phyloP scores from a whole-genome alignment of 305 asterid species.

The Stenogyne calaminthoides region DNA sequence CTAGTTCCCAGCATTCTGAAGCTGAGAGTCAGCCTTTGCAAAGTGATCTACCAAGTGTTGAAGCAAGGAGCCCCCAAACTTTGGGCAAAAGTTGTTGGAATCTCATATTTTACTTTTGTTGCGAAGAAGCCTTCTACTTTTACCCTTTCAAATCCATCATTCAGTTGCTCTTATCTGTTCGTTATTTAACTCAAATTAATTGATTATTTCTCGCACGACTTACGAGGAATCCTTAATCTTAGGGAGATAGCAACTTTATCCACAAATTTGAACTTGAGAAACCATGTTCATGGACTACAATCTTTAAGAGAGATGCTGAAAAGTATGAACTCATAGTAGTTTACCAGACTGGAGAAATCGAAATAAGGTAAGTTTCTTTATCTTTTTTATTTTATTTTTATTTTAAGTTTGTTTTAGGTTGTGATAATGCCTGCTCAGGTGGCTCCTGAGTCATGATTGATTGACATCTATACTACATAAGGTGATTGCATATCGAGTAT shows the following conservation, averaged over 20 bases:
- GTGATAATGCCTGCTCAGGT: slow-evolving; percentile 11
- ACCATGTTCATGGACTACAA: slow-evolving; percentile 80
- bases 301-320: slow-evolving; percentile 56
- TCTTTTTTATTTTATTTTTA: background rate
- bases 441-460: slow-evolving; percentile 14
- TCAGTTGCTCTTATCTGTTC: slow-evolving; percentile 51
- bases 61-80: slow-evolving; percentile 35
- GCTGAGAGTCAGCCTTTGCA: slow-evolving; percentile 40
- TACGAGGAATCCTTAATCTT: slow-evolving; percentile 28
- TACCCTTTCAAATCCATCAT: slow-evolving; percentile 56
- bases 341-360: slow-evolving; percentile 82
- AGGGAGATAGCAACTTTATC: slow-evolving; percentile 58
- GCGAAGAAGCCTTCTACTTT: slow-evolving; percentile 64
- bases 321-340: slow-evolving; percentile 60
- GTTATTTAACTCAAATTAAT: background rate
- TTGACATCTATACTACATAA: slow-evolving; percentile 11
- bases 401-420: slow-evolving; percentile 7
- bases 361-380: slow-evolving; percentile 57
- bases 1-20: slow-evolving; percentile 40
- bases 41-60: slow-evolving; percentile 40
- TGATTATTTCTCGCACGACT: slow-evolving; percentile 35
- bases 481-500: background rate
- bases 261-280: slow-evolving; percentile 60
- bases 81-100: slow-evolving; percentile 37
- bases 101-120: slow-evolving; percentile 72